Evolutionary conservation across 352 stramenopile species (phyloP), one percentile per base, ranked within the genome.

Genomic region (Phytopythium ostracodes): DNA sequence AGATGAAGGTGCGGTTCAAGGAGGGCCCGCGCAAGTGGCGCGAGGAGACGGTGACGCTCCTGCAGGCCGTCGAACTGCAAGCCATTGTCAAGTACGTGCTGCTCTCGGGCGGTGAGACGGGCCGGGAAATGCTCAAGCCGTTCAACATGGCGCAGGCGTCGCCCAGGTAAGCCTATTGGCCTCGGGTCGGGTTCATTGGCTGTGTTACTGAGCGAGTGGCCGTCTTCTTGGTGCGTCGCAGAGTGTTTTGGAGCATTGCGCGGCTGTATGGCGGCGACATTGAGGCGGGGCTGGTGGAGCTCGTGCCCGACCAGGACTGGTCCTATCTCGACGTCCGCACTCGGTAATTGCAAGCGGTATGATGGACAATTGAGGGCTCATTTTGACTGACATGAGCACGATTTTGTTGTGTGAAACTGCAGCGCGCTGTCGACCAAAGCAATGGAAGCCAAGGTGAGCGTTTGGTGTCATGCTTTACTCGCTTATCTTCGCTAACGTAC

Each of bases 111-210:
- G 85, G 84, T 12, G 87, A 94, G 56, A 91, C 83, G 29, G 85
- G 84, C 2, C 74, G 72, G 22, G 87, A 96, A 59, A 94, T 94
- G 87, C 81, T 96, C 58, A 96, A 96, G 71, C 85, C 85, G 10
- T 96, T 96, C 60, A 96, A 96, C 63, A 96, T 96, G 87, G 87
- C 87, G 2, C 85, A 96, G 60, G 72, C 75, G 6, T 96, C 87
- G 3, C 84, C 84, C 8, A 74, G 87, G 80, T 88, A 56, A 15
- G 22, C 1, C 33, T 38, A 42, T 59, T 25, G 38, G 7, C 25
- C 3, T 38, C 10, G 24, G 20, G 22, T 17, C 9, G 44, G 1
- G 4, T 15, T 43, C 60, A 25, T 24, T 22, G 10, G 25, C 17
- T 24, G 0, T 24, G 3, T 8, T 4, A 31, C 27, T 36, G 20